A percentile compares a stretch with the other conserved stretches of the same genome.
These are phyloP conservation scores for Salvia sclarea DNA, from an alignment of 305 asterid species.

Conservation along the genomic window DNA sequence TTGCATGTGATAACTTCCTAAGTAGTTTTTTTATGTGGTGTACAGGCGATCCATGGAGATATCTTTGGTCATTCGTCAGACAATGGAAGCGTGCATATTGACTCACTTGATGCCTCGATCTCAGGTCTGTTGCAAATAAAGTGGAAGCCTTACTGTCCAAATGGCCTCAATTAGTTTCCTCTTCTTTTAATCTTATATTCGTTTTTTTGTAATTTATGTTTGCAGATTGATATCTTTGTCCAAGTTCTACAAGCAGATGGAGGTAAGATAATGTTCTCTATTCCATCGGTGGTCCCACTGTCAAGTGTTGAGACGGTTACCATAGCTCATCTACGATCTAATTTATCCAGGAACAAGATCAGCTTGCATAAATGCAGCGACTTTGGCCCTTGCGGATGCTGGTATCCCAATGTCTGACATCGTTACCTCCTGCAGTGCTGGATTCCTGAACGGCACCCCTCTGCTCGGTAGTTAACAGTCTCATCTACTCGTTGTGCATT, in stretches of 20 bases:
- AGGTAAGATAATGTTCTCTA: conserved; percentile 48
- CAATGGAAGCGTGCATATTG: conserved; percentile 94
- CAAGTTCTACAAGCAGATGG: conserved; percentile 99
- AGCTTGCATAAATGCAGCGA: conserved; percentile 97
- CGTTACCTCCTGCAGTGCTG: conserved; percentile 91
- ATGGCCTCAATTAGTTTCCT: conserved; percentile 1
- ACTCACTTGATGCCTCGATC: conserved; percentile 89
- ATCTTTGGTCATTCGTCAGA: conserved; percentile 86
- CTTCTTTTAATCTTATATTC: neutral
- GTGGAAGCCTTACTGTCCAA: conserved; percentile 4
- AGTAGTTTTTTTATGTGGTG: conserved; percentile 28
- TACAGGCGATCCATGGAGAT: conserved; percentile 93
- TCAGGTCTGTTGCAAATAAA: conserved; percentile 55
- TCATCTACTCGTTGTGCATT: neutral
- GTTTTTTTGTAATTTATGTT: conserved; percentile 10
- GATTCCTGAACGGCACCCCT: conserved; percentile 79
- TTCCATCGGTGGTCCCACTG: conserved; percentile 14
- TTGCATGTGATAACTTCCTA: neutral
- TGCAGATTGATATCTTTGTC: conserved; percentile 90
- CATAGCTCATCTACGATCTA: conserved; percentile 7
- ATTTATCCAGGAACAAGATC: conserved; percentile 83
- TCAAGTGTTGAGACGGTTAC: conserved; percentile 8
- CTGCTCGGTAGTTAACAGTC: conserved; percentile 63
- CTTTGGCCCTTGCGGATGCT: conserved; percentile 97
- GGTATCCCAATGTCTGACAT: conserved; percentile 97